Base-by-base conservation (phyloP, 2,329 filamentous ascomycete genomes). In the Phialocephala subalpina region DNA sequence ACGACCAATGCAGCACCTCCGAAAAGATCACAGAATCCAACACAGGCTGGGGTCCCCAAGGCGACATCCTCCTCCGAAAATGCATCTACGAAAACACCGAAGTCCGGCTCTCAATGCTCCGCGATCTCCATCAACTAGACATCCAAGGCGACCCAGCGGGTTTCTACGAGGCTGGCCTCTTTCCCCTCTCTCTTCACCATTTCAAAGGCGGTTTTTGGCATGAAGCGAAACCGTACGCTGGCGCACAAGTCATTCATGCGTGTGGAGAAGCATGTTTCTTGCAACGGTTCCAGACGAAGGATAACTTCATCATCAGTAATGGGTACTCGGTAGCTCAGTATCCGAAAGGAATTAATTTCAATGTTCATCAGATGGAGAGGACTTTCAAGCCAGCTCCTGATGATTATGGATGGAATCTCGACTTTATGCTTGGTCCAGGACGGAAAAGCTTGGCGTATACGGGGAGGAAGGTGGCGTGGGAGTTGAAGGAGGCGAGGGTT, bases 11-110 rank as follows among this genome's bases (percentile, higher is more conserved):
- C 75, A 82, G 79, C 60, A 81, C 81, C 0, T 77, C 82, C 6
- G 74, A 84, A 66, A 87, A 86, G 78, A 78, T 87, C 58, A 76
- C 79, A 47, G 83, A 87, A 72, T 80, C 85, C 20, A 82, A 87
- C 75, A 83, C 84, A 0, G 86, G 86, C 60, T 87, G 85, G 84
- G 86, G 86, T 2, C 82, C 85, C 5, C 74, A 76, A 68, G 74
- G 74, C 16, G 74, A 76, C 58, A 74, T 76, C 42, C 61, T 76
- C 7, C 67, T 76, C 12, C 67, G 74, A 49, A 75, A 74, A 65
- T 76, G 74, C 52, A 73, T 76, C 36, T 74, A 73, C 62, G 74
- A 75, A 56, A 65, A 76, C 57, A 76, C 74, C 7, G 74, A 76
- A 53, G 69, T 74, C 5, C 74, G 73, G 8, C 64, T 76, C 18